Evolutionary conservation across 2,329 filamentous ascomycete species (phyloP), one percentile per base, ranked within the genome.

Genomic region (Eutypa lata): DNA sequence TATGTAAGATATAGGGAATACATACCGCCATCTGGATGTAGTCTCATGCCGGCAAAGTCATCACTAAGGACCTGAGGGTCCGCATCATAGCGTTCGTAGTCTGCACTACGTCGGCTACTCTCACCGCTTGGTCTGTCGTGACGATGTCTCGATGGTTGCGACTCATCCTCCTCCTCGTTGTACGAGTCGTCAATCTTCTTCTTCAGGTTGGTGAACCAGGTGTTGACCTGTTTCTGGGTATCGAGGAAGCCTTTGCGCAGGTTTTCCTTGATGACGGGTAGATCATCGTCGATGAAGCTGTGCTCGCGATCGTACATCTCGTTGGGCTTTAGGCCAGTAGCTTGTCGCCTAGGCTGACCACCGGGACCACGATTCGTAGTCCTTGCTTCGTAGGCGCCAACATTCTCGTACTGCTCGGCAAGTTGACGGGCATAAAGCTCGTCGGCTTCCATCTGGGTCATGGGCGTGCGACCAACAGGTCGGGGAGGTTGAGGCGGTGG

Each of bases 271-370:
- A 99, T 97, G 48, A 93, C 86, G 1, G 94, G 93, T 14, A 99
- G 82, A 61, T 99, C 94, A 64, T 99, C 94, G 63, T 99, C 94
- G 62, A 97, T 84, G 71, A 99, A 99, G 75, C 84, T 97, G 65
- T 88, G 88, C 63, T 96, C 91, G 47, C 82, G 83, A 48, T 90
- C 84, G 37, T 84, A 77, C 56, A 77, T 70, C 57, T 83, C 79
- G 61, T 82, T 80, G 50, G 79, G 78, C 57, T 78, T 77, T 47
- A 81, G 67, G 33, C 79, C 78, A n/a, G 77, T 78, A 53, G 76
- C 72, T 61, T 76, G 74, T 65, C 78, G 69, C 54, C 73, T 78
- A 48, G 60, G 38, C 28, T 55, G 54, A 52, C 61, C 61, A 37
- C 61, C 60, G 13, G 61, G 61, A 50, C 68, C 65, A 42, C 74